phyloP scores from a whole-genome alignment of 2,329 filamentous ascomycete genomes.

The Paraphoma chrysanthemicola region DNA sequence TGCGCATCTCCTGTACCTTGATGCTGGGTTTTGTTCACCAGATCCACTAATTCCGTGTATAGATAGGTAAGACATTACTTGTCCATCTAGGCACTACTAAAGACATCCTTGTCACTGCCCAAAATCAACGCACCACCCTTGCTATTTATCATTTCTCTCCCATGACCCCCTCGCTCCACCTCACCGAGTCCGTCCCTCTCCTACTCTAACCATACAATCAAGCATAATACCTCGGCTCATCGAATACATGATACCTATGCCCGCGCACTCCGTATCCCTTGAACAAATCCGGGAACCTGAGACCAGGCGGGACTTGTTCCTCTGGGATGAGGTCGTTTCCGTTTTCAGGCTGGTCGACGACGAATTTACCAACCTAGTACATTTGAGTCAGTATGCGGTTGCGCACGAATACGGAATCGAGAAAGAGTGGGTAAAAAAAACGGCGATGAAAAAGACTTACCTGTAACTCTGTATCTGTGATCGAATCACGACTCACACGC shows the following conservation, averaged over 20 bases:
- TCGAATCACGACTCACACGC: conserved; percentile 83
- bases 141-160: background rate
- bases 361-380: conserved; percentile 81
- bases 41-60: too few relatives aligned
- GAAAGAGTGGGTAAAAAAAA: background rate
- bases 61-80: too few relatives aligned
- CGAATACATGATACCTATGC: conserved; percentile 93
- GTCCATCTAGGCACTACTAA: too few relatives aligned
- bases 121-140: too few relatives aligned
- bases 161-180: background rate
- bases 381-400: conserved; percentile 8
- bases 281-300: conserved; percentile 85
- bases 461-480: conserved; percentile 97
- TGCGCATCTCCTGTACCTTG: too few relatives aligned
- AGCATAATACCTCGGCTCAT: conserved; percentile 62
- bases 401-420: too few relatives aligned
- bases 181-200: background rate
- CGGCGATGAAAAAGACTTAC: conserved; percentile 51
- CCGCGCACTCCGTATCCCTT: conserved; percentile 84
- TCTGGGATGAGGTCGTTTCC: conserved; percentile 74
- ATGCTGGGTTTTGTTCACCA: too few relatives aligned
- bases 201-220: conserved; percentile 2
- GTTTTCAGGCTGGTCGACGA: conserved; percentile 74
- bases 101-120: too few relatives aligned
- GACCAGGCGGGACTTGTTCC: conserved; percentile 74